Evolutionary conservation across 805 yeast species (phyloP), one percentile per base, ranked within the genome.

Genomic region (Ogataea trehaloabstinens): DNA sequence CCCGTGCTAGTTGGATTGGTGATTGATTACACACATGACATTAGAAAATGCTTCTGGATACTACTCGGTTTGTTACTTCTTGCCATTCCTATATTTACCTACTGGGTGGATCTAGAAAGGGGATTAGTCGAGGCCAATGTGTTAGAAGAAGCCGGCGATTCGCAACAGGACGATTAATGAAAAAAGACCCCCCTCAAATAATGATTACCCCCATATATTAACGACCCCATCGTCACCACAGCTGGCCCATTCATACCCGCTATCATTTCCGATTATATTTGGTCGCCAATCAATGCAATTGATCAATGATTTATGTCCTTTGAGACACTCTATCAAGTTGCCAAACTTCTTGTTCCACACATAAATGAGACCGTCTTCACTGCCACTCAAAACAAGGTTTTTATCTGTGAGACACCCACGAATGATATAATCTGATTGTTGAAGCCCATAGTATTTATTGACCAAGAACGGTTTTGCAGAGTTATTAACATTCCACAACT

Each of bases 191-290:
- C n/a, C n/a, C n/a, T n/a, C n/a, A n/a, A n/a, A n/a, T n/a, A n/a
- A n/a, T n/a, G n/a, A 22, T 22, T 12, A 22, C 12, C 57, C 50
- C 89, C 88, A 84, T 5, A 87, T 70, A 41, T 79, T 78, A 3
- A 87, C 81, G 6, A 71, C 61, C 15, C 75, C 71, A 58, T 90
- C 96, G 59, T 89, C 96, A 12, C 95, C 87, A 28, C 88, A 89
- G 16, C 91, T 80, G 5, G 88, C 93, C 76, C 61, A 56, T 42
- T 56, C 60, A 30, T 39, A 90, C 31, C 56, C 57, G 4, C 74
- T 73, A 5, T 5, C 41, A 4, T 13, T 19, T 7, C 48, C 50
- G 5, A 21, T 16, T 5, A 34, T 28, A 16, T 42, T 44, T 2
- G 49, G 50, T 36, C 78, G 80, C 90, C 93, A 88, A 42, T 82